Evolutionary conservation across 495 filamentous ascomycete species (phyloP).

Genomic region (Hyaloscypha hepaticicola): DNA sequence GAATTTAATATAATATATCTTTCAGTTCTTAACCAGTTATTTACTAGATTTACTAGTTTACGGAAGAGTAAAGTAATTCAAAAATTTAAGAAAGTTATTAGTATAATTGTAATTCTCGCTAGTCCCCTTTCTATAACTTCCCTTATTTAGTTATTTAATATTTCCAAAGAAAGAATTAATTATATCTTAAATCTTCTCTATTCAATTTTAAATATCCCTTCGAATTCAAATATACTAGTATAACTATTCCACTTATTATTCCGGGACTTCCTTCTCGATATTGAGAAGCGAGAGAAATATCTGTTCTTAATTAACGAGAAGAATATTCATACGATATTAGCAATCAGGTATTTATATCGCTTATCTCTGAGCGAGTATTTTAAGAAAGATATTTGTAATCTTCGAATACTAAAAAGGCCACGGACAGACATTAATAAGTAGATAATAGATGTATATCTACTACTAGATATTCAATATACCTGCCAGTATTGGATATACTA

Average conservation of each 20-base stretch:
- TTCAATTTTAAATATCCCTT: slow-evolving; percentile 28
- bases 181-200: slow-evolving; percentile 20
- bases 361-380: no score
- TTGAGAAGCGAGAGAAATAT: slow-evolving; percentile 27
- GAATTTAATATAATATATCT: slow-evolving; percentile 30
- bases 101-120: slow-evolving; percentile 32
- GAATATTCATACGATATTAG: no score
- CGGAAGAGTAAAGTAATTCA: neutral
- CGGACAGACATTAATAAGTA: no score
- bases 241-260: slow-evolving; percentile 46
- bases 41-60: slow-evolving; percentile 7
- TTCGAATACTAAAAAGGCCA: no score
- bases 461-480: no score
- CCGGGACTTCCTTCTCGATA: slow-evolving; percentile 49
- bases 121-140: slow-evolving; percentile 20
- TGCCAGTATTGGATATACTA: no score
- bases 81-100: slow-evolving; percentile 34
- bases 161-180: neutral
- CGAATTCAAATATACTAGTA: slow-evolving; percentile 14
- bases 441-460: no score
- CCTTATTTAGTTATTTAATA: neutral
- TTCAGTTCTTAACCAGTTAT: slow-evolving; percentile 34
- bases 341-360: no score
- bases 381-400: no score
- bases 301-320: no score